Conservation (phyloP, 2,329 filamentous ascomycete genomes). For the Lomentospora prolificans region DNA sequence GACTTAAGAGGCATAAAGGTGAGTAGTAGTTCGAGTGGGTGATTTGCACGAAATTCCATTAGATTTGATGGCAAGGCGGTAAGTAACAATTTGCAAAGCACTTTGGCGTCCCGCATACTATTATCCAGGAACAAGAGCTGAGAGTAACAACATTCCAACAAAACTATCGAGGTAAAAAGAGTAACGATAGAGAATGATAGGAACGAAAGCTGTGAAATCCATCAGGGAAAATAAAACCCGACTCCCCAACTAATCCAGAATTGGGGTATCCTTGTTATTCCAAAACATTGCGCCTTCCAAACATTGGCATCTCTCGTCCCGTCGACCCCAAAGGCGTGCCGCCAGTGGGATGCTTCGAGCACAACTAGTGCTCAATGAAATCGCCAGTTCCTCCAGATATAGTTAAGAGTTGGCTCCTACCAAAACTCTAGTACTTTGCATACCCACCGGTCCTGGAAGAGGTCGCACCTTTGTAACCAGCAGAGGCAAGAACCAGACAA, state of each 20-base stretch:
- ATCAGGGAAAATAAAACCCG: too few relatives aligned
- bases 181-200: neutral
- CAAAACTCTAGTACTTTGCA: neutral
- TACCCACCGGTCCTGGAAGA: neutral
- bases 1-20: too few relatives aligned
- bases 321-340: neutral
- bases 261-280: slow-evolving; percentile 1
- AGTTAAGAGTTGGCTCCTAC: neutral
- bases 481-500: neutral
- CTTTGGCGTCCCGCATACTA: too few relatives aligned
- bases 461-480: neutral
- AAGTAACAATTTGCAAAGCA: too few relatives aligned
- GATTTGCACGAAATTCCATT: too few relatives aligned
- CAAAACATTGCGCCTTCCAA: neutral
- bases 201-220: neutral
- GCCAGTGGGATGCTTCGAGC: too few relatives aligned
- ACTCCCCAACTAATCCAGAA: neutral
- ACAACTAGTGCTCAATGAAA: too few relatives aligned
- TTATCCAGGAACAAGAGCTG: too few relatives aligned
- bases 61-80: too few relatives aligned
- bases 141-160: neutral
- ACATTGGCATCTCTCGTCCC: slow-evolving; percentile 8
- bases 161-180: neutral
- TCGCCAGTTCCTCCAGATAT: neutral
- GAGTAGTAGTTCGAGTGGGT: too few relatives aligned